Evolutionary conservation across 768 basidiomycete genomes (phyloP), one percentile per base, ranked within the genome.

Genomic region (Mrakia blollopis): DNA sequence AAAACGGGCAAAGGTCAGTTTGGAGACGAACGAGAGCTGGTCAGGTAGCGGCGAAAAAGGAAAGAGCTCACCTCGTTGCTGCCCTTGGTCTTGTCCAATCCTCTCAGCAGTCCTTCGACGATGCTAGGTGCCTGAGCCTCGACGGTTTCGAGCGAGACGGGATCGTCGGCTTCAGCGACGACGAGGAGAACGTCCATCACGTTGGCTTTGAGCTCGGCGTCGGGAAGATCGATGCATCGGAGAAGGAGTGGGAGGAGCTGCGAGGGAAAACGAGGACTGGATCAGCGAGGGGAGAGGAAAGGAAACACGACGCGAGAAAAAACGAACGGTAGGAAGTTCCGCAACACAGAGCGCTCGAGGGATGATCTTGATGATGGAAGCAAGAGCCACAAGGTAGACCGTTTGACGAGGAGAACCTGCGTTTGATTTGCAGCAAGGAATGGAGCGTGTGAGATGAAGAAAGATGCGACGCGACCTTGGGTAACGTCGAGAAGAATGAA

Each of bases 231-330:
- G 25, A 98, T 87, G 5, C 93, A 91, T 23, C 91, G 91, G 61
- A 99, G 85, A 7, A 99, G 86, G 21, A 98, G 86, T 0, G 97
- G 94, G 79, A 98, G 88, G 18, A 98, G 87, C 95, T 98, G 80
- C 2, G 23, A 62, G 35, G 60, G 32, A 60, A 35, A n/a, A 8
- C n/a, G 16, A 25, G 30, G 28, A 41, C 16, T 73, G 4, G 32
- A 28, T 60, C 47, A 28, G 21, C 21, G 39, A 23, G 30, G 18
- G 50, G 25, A 30, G 10, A 8, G 8, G 50, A 37, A 50, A 52
- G 44, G 39, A 44, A 41, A 0, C 39, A 9, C 32, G 28, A 35
- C 6, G n/a, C 30, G 41, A 54, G 10, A 39, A 25, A 8, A 70
- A 11, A 50, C 76, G n/a, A 25, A 86, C 86, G 61, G 82, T 84